A percentile compares a stretch with the other conserved stretches of the same genome.
phyloP scores from a whole-genome alignment of 257 asterid genomes.

The Ophiorrhiza pumila region DNA sequence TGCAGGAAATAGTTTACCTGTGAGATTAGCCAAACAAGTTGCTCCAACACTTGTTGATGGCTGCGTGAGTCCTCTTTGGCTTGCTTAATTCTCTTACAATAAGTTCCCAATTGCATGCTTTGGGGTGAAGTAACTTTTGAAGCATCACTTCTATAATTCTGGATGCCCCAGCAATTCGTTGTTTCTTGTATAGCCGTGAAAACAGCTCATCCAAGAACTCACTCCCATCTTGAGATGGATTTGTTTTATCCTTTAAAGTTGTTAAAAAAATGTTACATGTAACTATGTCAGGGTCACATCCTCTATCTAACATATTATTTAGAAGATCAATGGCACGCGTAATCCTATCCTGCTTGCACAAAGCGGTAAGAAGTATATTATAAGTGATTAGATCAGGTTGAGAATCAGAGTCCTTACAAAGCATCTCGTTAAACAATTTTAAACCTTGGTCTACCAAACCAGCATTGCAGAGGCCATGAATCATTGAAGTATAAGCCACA shows the following conservation, averaged over 20 bases:
- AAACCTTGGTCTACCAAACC: constrained; percentile 73
- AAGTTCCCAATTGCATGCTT: constrained; percentile 70
- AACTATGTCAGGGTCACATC: constrained; percentile 73
- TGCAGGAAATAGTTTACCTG: constrained; percentile 18
- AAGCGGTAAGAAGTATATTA: constrained; percentile 64
- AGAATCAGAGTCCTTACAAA: constrained; percentile 40
- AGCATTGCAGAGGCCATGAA: constrained; percentile 69
- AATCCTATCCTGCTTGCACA: constrained; percentile 62
- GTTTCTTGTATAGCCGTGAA: constrained; percentile 58
- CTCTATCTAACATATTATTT: constrained; percentile 67
- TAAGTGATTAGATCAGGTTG: constrained; percentile 79
- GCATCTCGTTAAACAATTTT: constrained; percentile 81
- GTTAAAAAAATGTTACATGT: constrained; percentile 75
- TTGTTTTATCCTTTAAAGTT: constrained; percentile 49
- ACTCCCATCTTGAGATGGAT: constrained; percentile 57
- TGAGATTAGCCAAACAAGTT: constrained; percentile 48
- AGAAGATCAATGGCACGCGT: constrained; percentile 68
- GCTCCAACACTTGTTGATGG: constrained; percentile 72
- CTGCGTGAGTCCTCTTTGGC: constrained; percentile 58
- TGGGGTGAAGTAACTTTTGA: constrained; percentile 58
- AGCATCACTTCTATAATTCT: constrained; percentile 77
- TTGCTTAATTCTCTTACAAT: constrained; percentile 62
- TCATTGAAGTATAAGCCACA: constrained; percentile 85
- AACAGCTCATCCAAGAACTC: constrained; percentile 80
- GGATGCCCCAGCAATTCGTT: constrained; percentile 62